These are phyloP conservation scores for Luzula sylvatica DNA, from an alignment of 176 grass and related monocot genomes.

Conservation along the genomic window DNA sequence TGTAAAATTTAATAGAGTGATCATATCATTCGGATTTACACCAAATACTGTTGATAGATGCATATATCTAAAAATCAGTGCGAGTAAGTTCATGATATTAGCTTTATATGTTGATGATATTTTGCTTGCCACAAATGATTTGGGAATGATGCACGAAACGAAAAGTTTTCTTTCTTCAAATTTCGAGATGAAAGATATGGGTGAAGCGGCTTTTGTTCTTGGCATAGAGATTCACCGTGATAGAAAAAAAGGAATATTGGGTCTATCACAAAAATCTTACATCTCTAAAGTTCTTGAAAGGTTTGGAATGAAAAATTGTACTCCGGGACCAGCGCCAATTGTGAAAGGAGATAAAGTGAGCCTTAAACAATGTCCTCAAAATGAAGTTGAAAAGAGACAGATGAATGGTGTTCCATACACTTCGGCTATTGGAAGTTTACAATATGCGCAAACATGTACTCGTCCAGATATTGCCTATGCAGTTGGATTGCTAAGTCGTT, in stretches of 20 bases:
- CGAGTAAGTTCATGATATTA: slow-evolving; percentile 4
- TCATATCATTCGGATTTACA: background rate
- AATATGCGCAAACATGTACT: background rate
- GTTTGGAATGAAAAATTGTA: background rate
- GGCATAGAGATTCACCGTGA: too few species aligned
- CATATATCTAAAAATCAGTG: slow-evolving; percentile 3
- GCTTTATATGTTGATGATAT: too few species aligned
- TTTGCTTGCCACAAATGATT: background rate
- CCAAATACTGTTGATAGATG: background rate
- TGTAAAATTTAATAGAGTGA: slow-evolving; percentile 22
- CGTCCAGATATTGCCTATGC: background rate
- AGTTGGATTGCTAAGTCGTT: background rate
- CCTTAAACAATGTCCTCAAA: background rate
- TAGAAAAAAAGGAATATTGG: background rate
- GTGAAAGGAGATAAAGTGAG: background rate
- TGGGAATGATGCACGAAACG: background rate
- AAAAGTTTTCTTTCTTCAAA: slow-evolving; percentile 2
- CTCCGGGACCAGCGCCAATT: background rate
- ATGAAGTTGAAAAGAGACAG: background rate
- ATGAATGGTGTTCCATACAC: slow-evolving; percentile 6
- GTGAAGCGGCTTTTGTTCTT: background rate
- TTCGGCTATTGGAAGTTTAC: too few species aligned
- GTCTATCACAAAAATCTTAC: background rate
- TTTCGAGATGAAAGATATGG: slow-evolving; percentile 14
- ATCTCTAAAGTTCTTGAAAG: background rate